Conservation (phyloP, 768 basidiomycete genomes). For the Trametes gibbosa region DNA sequence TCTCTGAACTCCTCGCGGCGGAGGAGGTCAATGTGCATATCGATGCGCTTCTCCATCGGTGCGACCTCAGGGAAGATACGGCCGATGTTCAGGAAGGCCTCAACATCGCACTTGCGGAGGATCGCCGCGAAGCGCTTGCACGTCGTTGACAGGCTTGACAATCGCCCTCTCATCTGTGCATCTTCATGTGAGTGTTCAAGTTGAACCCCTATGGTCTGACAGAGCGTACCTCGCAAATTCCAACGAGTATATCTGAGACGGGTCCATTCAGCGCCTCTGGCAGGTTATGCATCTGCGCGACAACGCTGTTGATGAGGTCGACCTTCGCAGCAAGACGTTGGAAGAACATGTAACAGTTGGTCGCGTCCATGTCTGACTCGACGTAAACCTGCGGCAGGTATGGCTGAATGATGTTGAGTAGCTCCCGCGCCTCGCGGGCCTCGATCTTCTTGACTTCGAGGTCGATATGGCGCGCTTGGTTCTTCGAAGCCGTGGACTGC, state of each 20-base stretch:
- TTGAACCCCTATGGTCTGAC: not conserved
- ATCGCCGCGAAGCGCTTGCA: conserved; percentile 90
- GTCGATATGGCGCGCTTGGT: conserved; percentile 86
- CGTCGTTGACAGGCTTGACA: conserved; percentile 75
- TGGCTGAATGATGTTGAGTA: conserved; percentile 84
- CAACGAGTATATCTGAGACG: conserved; percentile 86
- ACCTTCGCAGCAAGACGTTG: conserved; percentile 83
- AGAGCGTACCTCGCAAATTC: conserved; percentile 80
- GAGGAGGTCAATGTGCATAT: conserved; percentile 85
- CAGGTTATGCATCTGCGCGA: conserved; percentile 79
- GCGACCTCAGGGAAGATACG: conserved; percentile 80
- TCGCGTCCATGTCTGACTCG: conserved; percentile 86
- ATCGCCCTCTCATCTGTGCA: conserved; percentile 74
- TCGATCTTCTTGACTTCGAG: conserved; percentile 86
- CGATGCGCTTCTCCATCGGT: conserved; percentile 87
- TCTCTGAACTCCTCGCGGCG: conserved; percentile 89
- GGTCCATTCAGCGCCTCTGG: conserved; percentile 81
- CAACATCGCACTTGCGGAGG: conserved; percentile 75
- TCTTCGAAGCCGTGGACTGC: conserved; percentile 87
- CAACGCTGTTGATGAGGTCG: conserved; percentile 79
- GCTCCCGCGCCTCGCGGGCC: conserved; percentile 75
- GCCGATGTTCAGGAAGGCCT: conserved; percentile 83
- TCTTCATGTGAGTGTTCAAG: not conserved
- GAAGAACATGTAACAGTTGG: conserved; percentile 91
- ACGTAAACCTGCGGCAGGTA: conserved; percentile 91